Evolutionary conservation across 441 rosid species (phyloP), one percentile per base, ranked within the genome.

Genomic region (Iberis amara): DNA sequence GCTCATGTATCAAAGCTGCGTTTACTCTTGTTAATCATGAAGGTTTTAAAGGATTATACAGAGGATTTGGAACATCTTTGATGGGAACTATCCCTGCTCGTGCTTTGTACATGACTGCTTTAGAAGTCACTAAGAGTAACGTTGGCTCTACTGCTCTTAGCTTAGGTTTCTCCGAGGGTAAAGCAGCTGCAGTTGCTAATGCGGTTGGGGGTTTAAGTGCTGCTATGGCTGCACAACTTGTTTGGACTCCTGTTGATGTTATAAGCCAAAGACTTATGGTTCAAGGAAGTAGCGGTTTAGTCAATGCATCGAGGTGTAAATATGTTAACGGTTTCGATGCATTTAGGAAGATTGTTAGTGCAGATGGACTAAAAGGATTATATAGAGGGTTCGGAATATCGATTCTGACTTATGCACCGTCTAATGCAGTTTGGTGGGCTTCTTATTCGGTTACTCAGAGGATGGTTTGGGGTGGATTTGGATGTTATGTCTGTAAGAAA

Each of bases 261-360:
- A 84, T 83, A 33, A 80, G 86, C 77, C 90, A 83, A 59, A 71
- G 90, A 62, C 84, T 83, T 26, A 83, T 83, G 90, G 84, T 83
- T 57, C 90, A 82, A 52, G 83, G 83, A 52, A 69, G 75, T 42
- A 58, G 52, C 26, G 65, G 68, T 40, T 43, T 63, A 3, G 56
- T 57, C 8, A 62, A 64, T 46, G 62, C 61, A 11, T 68, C 68
- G 52, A 71, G 57, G 41, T 73, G 71, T 59, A 59, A 68, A 62
- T 82, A 82, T 55, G 71, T 61, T 39, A 80, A 78, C 39, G 90
- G 86, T 33, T 67, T 83, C 11, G 86, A 80, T 64, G 86, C 78
- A 3, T 83, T 80, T 68, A 75, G 44, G 65, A 80, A 80, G 70
- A 83, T 80, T 36, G 54, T 83, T 15, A 45, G 57, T 1, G 64